phyloP scores from a whole-genome alignment of 1,284 basidiomycete species.

The Uromyces viciae-fabae region DNA sequence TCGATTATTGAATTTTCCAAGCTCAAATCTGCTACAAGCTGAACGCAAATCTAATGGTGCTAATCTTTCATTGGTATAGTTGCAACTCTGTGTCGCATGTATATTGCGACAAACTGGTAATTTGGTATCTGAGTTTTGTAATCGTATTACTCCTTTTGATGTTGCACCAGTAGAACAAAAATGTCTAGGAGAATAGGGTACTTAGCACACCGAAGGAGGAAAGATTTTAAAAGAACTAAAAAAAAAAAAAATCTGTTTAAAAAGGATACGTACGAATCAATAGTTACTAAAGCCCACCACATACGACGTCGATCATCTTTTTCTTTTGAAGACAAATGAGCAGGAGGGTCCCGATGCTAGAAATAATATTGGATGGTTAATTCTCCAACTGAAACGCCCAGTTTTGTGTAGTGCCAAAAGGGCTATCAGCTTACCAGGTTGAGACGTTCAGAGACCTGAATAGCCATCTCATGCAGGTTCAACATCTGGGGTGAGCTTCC shows the following conservation, averaged over 20 bases:
- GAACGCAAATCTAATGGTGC: slow-evolving; percentile 27
- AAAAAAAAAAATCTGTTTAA: neutral
- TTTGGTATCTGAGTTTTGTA: slow-evolving; percentile 35
- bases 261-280: slow-evolving; percentile 30
- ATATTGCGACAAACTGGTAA: slow-evolving; percentile 17
- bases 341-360: slow-evolving; percentile 31
- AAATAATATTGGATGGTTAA: too few relatives aligned
- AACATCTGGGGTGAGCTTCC: slow-evolving; percentile 41
- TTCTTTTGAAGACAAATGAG: slow-evolving; percentile 21
- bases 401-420: too few relatives aligned
- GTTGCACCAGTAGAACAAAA: slow-evolving; percentile 40
- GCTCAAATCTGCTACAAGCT: slow-evolving; percentile 24
- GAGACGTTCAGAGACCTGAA: slow-evolving; percentile 28
- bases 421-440: slow-evolving; percentile 8
- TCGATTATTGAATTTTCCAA: slow-evolving; percentile 43
- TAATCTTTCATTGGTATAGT: neutral
- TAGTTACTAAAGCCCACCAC: slow-evolving; percentile 37
- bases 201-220: neutral
- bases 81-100: neutral
- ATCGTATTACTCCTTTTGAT: slow-evolving; percentile 25
- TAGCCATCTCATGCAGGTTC: slow-evolving; percentile 16
- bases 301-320: slow-evolving; percentile 38
- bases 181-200: slow-evolving; percentile 7
- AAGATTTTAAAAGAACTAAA: neutral
- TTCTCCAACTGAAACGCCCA: too few relatives aligned